Percentiles rank a stretch among this genome's conserved stretches.
phyloP scores from a whole-genome alignment of 225 moss, liverwort and hornwort genomes.

The Thuidium tamariscinum region DNA sequence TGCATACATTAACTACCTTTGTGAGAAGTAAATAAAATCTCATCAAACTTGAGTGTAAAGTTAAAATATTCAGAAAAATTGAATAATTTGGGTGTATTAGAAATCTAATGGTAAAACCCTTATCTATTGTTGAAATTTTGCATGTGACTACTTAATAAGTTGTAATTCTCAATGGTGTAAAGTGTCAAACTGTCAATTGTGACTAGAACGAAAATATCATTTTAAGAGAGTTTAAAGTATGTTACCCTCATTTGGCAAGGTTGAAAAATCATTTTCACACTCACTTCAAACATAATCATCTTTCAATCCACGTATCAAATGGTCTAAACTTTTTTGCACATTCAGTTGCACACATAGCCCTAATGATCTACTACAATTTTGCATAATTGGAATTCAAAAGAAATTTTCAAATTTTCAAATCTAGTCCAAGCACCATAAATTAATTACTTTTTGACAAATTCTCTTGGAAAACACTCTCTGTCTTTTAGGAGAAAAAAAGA shows the following conservation, averaged over 20 bases:
- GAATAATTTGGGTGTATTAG: too few relatives aligned
- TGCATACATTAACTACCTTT: too few relatives aligned
- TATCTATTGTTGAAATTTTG: too few relatives aligned
- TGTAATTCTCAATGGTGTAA: too few relatives aligned
- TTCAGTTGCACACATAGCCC: rapidly evolving
- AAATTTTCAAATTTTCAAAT: not conserved
- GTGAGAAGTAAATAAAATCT: too few relatives aligned
- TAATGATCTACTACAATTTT: not conserved
- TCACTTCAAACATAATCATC: not conserved
- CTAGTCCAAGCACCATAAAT: not conserved
- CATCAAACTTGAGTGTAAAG: too few relatives aligned
- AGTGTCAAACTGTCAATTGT: too few relatives aligned
- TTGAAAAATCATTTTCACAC: not conserved
- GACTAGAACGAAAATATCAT: not conserved
- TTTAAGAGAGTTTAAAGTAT: not conserved
- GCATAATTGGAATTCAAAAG: not conserved
- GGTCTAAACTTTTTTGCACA: too few relatives aligned
- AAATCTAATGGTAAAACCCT: too few relatives aligned
- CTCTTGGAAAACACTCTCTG: rapidly evolving
- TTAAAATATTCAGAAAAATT: too few relatives aligned
- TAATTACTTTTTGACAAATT: not conserved
- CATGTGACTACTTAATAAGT: too few relatives aligned
- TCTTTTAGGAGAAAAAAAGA: rapidly evolving
- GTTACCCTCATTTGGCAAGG: rapidly evolving
- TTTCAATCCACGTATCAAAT: not conserved